phyloP scores from a whole-genome alignment of 1,284 basidiomycete species.

The Tetrapyrgos nigripes region DNA sequence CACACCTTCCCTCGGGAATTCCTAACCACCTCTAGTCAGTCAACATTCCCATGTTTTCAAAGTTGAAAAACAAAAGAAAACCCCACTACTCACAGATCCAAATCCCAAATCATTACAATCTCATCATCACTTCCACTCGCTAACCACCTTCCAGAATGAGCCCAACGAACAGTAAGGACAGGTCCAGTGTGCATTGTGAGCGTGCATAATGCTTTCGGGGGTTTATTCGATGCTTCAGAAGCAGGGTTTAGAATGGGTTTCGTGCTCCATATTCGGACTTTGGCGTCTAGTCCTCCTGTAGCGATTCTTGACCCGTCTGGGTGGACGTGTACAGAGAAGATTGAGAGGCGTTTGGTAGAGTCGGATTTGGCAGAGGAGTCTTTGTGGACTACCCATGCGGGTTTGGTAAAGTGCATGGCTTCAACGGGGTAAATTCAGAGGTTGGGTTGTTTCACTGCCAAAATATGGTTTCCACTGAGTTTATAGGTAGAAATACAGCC shows the following conservation, averaged over 20 bases:
- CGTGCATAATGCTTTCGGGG: constrained; percentile 90
- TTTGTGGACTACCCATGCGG: constrained; percentile 76
- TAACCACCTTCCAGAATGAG: constrained; percentile 91
- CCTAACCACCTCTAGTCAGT: constrained; percentile 42
- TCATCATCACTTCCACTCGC: constrained; percentile 97
- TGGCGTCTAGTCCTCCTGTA: constrained; percentile 94
- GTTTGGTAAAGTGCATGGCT: constrained; percentile 77
- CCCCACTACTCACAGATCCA: constrained; percentile 80
- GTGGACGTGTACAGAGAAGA: constrained; percentile 94
- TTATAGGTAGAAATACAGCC: no score
- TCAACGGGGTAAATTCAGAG: background rate
- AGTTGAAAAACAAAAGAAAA: background rate
- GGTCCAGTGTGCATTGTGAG: constrained; percentile 95
- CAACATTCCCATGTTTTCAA: no score
- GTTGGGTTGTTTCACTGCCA: no score
- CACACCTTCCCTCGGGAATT: constrained; percentile 85
- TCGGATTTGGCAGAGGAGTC: constrained; percentile 54
- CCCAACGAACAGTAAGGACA: constrained; percentile 95
- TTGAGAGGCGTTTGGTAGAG: constrained; percentile 77
- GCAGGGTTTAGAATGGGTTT: constrained; percentile 85
- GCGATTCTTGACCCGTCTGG: constrained; percentile 96
- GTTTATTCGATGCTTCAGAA: constrained; percentile 76
- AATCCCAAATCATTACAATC: constrained; percentile 96
- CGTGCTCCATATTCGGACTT: constrained; percentile 97
- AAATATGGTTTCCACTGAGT: no score